Evolutionary conservation across 2,329 filamentous ascomycete species (phyloP).

Genomic region (Gnomoniopsis sp.): DNA sequence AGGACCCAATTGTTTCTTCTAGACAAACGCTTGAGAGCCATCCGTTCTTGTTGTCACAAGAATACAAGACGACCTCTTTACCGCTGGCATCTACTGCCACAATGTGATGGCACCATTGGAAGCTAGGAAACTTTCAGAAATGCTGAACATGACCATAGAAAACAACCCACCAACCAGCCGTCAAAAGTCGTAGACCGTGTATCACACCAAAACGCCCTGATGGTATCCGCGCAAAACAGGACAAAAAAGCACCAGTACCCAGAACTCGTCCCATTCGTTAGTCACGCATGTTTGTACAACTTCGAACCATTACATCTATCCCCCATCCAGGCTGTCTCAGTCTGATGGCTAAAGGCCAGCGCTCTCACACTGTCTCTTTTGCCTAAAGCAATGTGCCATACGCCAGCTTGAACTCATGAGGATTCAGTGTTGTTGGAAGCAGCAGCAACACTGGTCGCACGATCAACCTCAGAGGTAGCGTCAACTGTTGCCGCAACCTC

Average conservation of each 20-base stretch:
- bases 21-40: too few relatives aligned
- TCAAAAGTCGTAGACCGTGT: too few relatives aligned
- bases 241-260: not conserved
- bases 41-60: too few relatives aligned
- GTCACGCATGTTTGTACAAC: not conserved
- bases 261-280: not conserved
- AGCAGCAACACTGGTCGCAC: not conserved
- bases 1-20: too few relatives aligned
- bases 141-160: too few relatives aligned
- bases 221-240: not conserved
- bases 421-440: not conserved
- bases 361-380: not conserved
- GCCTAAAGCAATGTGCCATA: not conserved
- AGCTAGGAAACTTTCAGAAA: too few relatives aligned
- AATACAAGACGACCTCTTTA: too few relatives aligned
- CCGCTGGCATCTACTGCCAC: too few relatives aligned
- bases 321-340: not conserved
- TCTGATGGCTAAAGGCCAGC: not conserved
- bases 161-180: too few relatives aligned
- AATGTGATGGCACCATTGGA: too few relatives aligned
- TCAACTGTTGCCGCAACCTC: constrained; percentile 56
- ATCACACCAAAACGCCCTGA: not conserved
- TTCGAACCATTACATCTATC: not conserved
- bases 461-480: constrained; percentile 29
- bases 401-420: not conserved